Evolutionary conservation across 208 protist genomes (phyloP).

Genomic region (Trypanosoma platydactyli): DNA sequence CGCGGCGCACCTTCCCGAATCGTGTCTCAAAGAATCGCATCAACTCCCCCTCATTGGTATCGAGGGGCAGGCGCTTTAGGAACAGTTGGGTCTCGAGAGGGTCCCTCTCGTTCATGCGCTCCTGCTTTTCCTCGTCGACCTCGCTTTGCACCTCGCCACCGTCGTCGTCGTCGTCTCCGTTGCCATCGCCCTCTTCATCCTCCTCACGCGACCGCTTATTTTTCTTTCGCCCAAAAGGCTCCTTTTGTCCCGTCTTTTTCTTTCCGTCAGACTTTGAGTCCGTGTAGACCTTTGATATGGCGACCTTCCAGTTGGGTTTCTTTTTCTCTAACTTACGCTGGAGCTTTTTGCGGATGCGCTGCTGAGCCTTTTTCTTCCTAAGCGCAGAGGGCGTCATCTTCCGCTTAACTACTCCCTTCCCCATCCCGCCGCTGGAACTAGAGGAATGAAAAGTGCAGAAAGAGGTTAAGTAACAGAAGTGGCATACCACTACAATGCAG

Average conservation of each 20-base stretch:
- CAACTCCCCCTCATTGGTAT: constrained; percentile 84
- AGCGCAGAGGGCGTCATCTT: constrained; percentile 83
- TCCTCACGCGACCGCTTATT: constrained; percentile 48
- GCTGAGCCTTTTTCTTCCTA: constrained; percentile 85
- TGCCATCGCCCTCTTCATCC: constrained; percentile 5
- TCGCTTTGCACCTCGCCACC: constrained; percentile 84
- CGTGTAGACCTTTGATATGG: constrained; percentile 71
- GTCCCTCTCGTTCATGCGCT: constrained; percentile 82
- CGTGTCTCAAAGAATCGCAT: constrained; percentile 66
- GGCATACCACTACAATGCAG: not conserved
- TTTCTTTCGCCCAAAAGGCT: constrained; percentile 31
- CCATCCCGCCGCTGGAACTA: constrained; percentile 43
- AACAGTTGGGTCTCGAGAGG: constrained; percentile 90
- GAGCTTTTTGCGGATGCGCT: constrained; percentile 89
- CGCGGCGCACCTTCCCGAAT: constrained; percentile 72
- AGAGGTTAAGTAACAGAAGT: constrained; percentile 14
- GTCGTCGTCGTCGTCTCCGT: constrained; percentile 17
- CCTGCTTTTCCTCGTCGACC: constrained; percentile 88
- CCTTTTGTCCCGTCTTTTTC: constrained; percentile 29
- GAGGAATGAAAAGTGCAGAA: constrained; percentile 10
- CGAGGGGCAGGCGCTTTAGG: constrained; percentile 81
- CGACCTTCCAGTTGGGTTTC: constrained; percentile 75
- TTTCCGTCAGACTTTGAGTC: constrained; percentile 22
- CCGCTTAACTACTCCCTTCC: constrained; percentile 67
- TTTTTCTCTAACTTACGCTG: constrained; percentile 70